phyloP scores from a whole-genome alignment of 192 early-diverging fungal species.

The Backusella mclennaniae region DNA sequence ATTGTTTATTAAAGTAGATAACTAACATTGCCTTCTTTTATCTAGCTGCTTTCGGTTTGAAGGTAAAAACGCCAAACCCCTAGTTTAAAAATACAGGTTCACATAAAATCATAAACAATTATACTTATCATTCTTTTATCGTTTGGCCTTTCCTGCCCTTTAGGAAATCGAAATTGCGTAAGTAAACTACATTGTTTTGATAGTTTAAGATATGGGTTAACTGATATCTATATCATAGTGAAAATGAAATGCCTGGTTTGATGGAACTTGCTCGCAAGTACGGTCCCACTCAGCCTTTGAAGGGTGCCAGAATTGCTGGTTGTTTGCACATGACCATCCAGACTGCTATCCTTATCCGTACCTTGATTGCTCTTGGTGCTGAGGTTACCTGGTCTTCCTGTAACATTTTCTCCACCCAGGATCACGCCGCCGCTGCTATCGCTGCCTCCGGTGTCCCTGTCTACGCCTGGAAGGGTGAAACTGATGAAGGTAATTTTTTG shows the following conservation, averaged over 20 bases:
- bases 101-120: background rate
- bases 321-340: constrained; percentile 99
- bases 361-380: constrained; percentile 91
- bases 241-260: constrained; percentile 99
- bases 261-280: constrained; percentile 94
- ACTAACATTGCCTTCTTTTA: constrained; percentile 11
- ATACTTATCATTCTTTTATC: constrained; percentile 5
- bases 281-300: constrained; percentile 83
- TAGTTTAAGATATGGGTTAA: background rate
- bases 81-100: background rate
- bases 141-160: constrained; percentile 81
- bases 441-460: constrained; percentile 95
- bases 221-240: constrained; percentile 50
- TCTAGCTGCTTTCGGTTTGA: constrained; percentile 90
- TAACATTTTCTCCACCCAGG: constrained; percentile 95
- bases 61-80: constrained; percentile 86
- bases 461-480: constrained; percentile 99
- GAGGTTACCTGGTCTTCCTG: constrained; percentile 78
- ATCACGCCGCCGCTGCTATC: constrained; percentile 98
- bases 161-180: constrained; percentile 68
- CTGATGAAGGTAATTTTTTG: constrained; percentile 70
- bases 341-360: constrained; percentile 98
- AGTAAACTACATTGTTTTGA: background rate
- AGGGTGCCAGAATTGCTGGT: constrained; percentile 94
- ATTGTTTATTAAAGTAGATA: background rate